phyloP scores from a whole-genome alignment of 2,329 filamentous ascomycete species.

The Colletotrichum sp. region DNA sequence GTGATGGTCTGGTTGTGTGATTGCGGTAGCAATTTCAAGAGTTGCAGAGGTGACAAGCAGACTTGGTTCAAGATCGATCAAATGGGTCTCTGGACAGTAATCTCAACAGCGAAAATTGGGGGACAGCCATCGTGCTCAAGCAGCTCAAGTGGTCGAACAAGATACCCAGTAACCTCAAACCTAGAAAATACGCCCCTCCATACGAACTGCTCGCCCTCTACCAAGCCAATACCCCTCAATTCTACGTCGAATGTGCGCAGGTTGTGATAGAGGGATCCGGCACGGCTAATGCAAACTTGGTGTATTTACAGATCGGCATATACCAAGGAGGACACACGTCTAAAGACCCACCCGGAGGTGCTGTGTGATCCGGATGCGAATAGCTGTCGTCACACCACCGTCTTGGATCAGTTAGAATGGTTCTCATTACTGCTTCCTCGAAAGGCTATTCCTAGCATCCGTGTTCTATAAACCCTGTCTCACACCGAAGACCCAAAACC shows the following conservation, averaged over 20 bases:
- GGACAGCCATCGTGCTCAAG: slow-evolving; percentile 46
- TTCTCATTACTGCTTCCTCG: background rate
- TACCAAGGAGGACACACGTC: background rate
- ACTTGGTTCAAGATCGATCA: slow-evolving; percentile 67
- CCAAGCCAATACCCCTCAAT: slow-evolving; percentile 55
- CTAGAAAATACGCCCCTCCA: slow-evolving; percentile 61
- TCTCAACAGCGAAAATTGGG: slow-evolving; percentile 52
- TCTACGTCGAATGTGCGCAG: slow-evolving; percentile 64
- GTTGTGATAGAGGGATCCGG: slow-evolving; percentile 55
- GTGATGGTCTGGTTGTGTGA: slow-evolving; percentile 63
- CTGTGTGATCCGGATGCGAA: background rate
- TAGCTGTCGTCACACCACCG: background rate
- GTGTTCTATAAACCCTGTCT: background rate
- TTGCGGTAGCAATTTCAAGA: slow-evolving; percentile 48
- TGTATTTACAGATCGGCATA: background rate
- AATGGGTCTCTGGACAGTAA: slow-evolving; percentile 51
- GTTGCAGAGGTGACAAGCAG: slow-evolving; percentile 56
- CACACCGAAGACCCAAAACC: background rate
- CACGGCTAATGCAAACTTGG: slow-evolving; percentile 19
- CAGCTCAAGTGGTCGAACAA: slow-evolving; percentile 49
- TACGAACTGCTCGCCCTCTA: slow-evolving; percentile 63
- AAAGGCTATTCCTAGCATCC: background rate
- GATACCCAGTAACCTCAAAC: slow-evolving; percentile 52
- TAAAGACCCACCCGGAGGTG: background rate
- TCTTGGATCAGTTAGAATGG: background rate